These are phyloP conservation scores for Kwoniella bestiolae DNA, from an alignment of 768 basidiomycete genomes.

Conservation along the genomic window DNA sequence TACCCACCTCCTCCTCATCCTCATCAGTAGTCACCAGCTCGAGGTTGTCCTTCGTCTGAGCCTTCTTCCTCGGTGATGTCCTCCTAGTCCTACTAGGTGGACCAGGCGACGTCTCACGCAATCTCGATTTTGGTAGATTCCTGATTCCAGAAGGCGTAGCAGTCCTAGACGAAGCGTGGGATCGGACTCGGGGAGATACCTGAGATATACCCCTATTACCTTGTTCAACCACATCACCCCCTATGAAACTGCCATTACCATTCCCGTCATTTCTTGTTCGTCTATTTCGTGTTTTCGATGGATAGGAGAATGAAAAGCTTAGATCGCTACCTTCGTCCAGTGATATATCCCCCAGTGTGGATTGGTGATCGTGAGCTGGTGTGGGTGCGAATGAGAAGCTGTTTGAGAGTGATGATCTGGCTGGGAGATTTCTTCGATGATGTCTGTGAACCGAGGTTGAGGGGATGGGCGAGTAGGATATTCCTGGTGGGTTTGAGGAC, in stretches of 20 bases:
- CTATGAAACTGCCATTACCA: slow-evolving; percentile 7
- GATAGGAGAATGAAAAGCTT: slow-evolving; percentile 35
- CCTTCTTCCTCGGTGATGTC: slow-evolving; percentile 21
- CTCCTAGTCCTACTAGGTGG: slow-evolving; percentile 9
- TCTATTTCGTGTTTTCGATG: slow-evolving; percentile 14
- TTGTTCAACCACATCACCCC: slow-evolving; percentile 27
- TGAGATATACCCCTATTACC: slow-evolving; percentile 46
- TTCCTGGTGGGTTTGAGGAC: slow-evolving; percentile 14
- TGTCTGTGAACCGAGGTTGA: slow-evolving; percentile 19
- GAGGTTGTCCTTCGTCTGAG: not conserved
- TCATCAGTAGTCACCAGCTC: not conserved
- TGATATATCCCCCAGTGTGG: slow-evolving; percentile 5
- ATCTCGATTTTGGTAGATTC: slow-evolving; percentile 2
- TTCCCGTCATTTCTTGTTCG: not conserved
- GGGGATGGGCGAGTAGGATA: slow-evolving; percentile 20
- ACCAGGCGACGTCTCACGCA: slow-evolving; percentile 16
- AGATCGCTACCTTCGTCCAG: slow-evolving; percentile 16
- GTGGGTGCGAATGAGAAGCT: slow-evolving; percentile 37
- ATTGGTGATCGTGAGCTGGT: not conserved
- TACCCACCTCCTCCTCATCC: slow-evolving; percentile 11
- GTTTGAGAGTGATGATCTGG: slow-evolving; percentile 44
- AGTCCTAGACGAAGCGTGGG: slow-evolving; percentile 4
- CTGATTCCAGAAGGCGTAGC: not conserved
- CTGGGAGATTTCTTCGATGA: slow-evolving; percentile 24
- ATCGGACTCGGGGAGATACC: slow-evolving; percentile 39